Evolutionary conservation across 805 yeast species (phyloP), one percentile per base, ranked within the genome.

Genomic region (Candida pseudofarinosa): DNA sequence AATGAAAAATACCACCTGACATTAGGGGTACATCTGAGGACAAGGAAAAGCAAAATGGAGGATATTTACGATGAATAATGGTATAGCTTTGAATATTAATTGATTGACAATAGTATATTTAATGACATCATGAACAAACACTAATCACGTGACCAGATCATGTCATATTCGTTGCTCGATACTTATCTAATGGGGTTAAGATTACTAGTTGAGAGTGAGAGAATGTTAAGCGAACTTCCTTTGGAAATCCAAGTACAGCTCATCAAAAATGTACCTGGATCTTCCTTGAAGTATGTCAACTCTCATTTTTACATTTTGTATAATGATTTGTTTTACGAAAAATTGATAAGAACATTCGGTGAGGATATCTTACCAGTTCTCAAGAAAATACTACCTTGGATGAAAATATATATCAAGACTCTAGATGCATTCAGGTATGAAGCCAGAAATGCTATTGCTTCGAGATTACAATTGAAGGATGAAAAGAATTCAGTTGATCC

Each of bases 281-380:
- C 71, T 30, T 49, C 63, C 13, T 59, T 66, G 39, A 66, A 66
- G 43, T 48, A 54, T 38, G 53, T 54, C n/a, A 69, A 62, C 39
- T 57, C 65, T n/a, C 71, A 69, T 36, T 77, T 74, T 51, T 79
- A 73, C 49, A 50, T 65, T 3, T 56, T 80, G 38, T 70, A 78
- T 59, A 81, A 81, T 53, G 75, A 75, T 39, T 48, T 71, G 14
- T 76, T 65, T 52, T 67, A 69, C 49, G 65, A 71, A 20, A 63
- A 63, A 50, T 59, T 75, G 3, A 45, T 65, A 23, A 37, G 45
- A 4, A 60, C 57, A 3, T 69, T 66, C 49, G 76, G 76, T 4
- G 69, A 64, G 28, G 65, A 58, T 19, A 63, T 66, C 2, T 39
- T 65, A 3, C 34, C 36, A 4, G 53, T 72, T 1, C 40, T 63